Evolutionary conservation across 1,139 yeast genomes (phyloP), one percentile per base, ranked within the genome.

Genomic region (Blastobotrys raffinosifermentans): DNA sequence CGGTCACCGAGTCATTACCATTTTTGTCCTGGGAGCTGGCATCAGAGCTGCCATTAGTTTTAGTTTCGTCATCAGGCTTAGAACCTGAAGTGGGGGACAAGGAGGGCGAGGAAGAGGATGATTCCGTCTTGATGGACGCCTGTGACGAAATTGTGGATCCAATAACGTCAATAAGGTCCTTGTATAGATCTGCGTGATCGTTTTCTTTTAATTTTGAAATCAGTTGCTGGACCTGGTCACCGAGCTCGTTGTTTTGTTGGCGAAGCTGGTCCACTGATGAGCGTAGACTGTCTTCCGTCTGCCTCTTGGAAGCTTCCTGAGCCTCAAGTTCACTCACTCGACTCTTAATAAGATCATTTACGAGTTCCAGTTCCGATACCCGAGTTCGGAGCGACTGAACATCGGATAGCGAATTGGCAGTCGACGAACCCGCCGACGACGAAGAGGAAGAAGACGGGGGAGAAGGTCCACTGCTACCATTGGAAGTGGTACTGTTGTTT

Each of bases 291-390:
- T 8, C 7, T 25, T 25, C 27, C 7, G 27, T 25, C 27, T 6
- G 7, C 7, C 27, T 8, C 27, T 18, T 29, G 9, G 20, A 29
- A 4, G 41, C 42, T 29, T 51, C 55, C 2, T 39, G 40, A 4
- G 46, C 45, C 58, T 89, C 96, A 45, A 89, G 67, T 55, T 89
- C 96, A 61, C 73, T 68, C 35, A 89, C 84, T 49, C 94, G 73
- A 3, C 91, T 75, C 48, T 85, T 73, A 64, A 84, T 83, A 45
- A 89, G 67, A 55, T 87, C 96, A 53, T 86, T 87, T 27, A 89
- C 94, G 32, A 89, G 68, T 58, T 89, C 96, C 42, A 89, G 69
- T 57, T 89, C 97, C n/a, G 85, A 76, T 16, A 87, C 84, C 41
- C 94, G 69, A 0, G 94, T 51, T 27, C 50, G 42, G 23, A 55